These are phyloP conservation scores for Mycena capillaripes DNA, from an alignment of 768 basidiomycete species.

Conservation along the genomic window DNA sequence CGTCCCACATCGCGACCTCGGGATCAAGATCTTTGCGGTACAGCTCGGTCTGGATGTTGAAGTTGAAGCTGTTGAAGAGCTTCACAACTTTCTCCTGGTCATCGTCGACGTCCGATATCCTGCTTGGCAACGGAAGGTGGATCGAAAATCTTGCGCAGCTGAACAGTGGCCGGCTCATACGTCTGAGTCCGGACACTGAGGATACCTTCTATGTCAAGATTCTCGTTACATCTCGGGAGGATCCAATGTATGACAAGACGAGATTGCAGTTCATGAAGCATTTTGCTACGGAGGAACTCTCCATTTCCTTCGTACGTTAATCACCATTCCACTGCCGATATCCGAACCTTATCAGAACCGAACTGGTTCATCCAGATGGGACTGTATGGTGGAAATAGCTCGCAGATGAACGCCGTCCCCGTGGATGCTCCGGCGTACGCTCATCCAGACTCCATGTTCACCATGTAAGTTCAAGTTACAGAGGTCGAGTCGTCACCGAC, in stretches of 20 bases:
- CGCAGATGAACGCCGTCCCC: conserved; percentile 44
- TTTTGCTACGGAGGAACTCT: conserved; percentile 53
- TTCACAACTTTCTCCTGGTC: too few species aligned
- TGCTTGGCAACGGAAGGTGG: conserved; percentile 43
- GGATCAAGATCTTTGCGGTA: too few species aligned
- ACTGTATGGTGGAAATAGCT: conserved; percentile 46
- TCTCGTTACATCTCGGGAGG: conserved; percentile 51
- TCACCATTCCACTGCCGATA: background rate
- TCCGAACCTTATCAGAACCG: conserved; percentile 30
- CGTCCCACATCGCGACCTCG: too few species aligned
- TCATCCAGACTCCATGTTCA: conserved; percentile 43
- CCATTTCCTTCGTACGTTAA: background rate
- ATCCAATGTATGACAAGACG: conserved; percentile 48
- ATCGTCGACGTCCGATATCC: conserved; percentile 34
- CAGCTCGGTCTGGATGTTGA: too few species aligned
- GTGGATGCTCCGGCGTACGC: conserved; percentile 47
- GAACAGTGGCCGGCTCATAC: conserved; percentile 45
- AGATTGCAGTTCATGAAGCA: conserved; percentile 51
- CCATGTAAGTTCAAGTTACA: too few species aligned
- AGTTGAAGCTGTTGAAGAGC: too few species aligned
- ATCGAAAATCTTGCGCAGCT: conserved; percentile 47
- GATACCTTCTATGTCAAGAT: conserved; percentile 61
- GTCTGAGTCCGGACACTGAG: conserved; percentile 40
- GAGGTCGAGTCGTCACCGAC: too few species aligned
- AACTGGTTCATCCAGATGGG: conserved; percentile 45